Evolutionary conservation across 1,284 basidiomycete genomes (phyloP).

Genomic region (Puccinia novopanici): DNA sequence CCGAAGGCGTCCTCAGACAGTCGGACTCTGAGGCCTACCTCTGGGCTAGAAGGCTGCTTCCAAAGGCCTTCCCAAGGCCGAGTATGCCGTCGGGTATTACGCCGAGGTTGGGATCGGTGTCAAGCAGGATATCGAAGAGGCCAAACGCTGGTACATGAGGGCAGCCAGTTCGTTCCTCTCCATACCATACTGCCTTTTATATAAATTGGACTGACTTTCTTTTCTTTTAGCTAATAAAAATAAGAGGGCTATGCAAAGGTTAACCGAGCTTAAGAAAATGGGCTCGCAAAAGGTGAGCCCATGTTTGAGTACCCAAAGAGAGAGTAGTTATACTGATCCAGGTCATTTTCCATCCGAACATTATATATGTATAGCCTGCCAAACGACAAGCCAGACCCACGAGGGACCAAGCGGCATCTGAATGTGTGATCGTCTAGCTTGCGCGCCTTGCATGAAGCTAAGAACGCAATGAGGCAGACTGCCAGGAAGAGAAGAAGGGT

Average conservation of each 20-base stretch:
- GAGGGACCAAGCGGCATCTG: slow-evolving; percentile 83
- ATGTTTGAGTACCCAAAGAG: no score
- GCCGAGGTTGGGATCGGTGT: slow-evolving; percentile 97
- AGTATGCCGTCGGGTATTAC: slow-evolving; percentile 88
- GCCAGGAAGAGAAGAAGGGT: no score
- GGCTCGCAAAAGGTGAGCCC: slow-evolving; percentile 51
- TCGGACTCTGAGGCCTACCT: slow-evolving; percentile 92
- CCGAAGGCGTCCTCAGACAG: slow-evolving; percentile 91
- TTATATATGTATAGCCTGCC: slow-evolving; percentile 69
- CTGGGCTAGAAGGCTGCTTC: slow-evolving; percentile 61
- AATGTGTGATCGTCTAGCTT: slow-evolving; percentile 80
- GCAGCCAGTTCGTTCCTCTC: slow-evolving; percentile 69
- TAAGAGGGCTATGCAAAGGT: slow-evolving; percentile 87
- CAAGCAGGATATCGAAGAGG: slow-evolving; percentile 90
- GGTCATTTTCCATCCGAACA: slow-evolving; percentile 16
- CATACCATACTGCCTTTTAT: background rate
- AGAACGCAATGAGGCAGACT: no score
- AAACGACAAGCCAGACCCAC: slow-evolving; percentile 77
- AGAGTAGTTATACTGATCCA: slow-evolving; percentile 64
- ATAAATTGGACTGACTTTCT: background rate
- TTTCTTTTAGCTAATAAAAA: slow-evolving; percentile 77
- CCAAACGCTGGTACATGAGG: slow-evolving; percentile 98
- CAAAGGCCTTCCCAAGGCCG: slow-evolving; percentile 62
- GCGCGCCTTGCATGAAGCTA: no score
- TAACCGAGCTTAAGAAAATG: slow-evolving; percentile 71